A percentile compares a stretch with the other conserved stretches of the same genome.
phyloP scores from a whole-genome alignment of 768 basidiomycete genomes.

The Rhizopogon roseolus region DNA sequence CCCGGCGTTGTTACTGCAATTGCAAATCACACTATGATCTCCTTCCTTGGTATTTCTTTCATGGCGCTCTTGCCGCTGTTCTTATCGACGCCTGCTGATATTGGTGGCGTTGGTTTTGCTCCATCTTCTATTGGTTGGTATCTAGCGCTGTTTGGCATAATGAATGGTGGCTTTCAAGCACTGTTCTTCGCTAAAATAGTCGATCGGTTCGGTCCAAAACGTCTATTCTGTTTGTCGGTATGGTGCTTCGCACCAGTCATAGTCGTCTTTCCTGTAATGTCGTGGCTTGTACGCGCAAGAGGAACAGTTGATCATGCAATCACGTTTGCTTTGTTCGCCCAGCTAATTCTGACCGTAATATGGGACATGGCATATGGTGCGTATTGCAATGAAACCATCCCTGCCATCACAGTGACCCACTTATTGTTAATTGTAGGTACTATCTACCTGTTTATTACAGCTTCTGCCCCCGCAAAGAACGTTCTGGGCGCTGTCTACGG shows the following conservation, averaged over 20 bases:
- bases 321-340: conserved; percentile 31
- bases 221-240: conserved; percentile 35
- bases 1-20: conserved; percentile 36
- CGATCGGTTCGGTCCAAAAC: conserved; percentile 34
- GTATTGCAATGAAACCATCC: conserved; percentile 13
- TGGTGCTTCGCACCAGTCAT: conserved; percentile 34
- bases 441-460: conserved; percentile 49
- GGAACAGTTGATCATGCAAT: conserved; percentile 29
- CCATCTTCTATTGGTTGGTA: conserved; percentile 36
- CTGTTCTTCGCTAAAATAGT: conserved; percentile 36
- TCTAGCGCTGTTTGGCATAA: conserved; percentile 32
- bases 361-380: conserved; percentile 40
- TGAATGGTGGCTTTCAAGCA: conserved; percentile 34
- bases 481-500: conserved; percentile 58
- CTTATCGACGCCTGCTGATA: conserved; percentile 35
- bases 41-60: conserved; percentile 37
- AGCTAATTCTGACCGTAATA: conserved; percentile 21
- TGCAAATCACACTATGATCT: conserved; percentile 35
- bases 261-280: conserved; percentile 41
- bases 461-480: conserved; percentile 44
- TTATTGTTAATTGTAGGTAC: conserved; percentile 35
- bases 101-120: conserved; percentile 38
- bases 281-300: conserved; percentile 26
- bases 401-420: conserved; percentile 30
- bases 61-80: conserved; percentile 40